These are phyloP conservation scores for Parachaetomium inaequale DNA, from an alignment of 495 filamentous ascomycete genomes.

Conservation along the genomic window DNA sequence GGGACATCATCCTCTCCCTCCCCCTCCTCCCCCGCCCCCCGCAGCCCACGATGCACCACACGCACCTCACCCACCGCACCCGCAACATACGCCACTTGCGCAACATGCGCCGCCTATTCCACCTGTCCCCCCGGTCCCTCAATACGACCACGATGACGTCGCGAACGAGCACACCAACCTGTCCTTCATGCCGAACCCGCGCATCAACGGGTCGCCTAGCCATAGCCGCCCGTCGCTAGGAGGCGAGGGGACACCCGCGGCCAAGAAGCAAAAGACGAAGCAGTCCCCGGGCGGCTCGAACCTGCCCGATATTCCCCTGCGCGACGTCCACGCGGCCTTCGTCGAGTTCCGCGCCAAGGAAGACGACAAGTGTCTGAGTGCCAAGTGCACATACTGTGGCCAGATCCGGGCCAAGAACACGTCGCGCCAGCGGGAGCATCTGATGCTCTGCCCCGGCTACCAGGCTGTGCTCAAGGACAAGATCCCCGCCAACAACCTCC, in stretches of 20 bases:
- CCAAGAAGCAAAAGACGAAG: constrained; percentile 30
- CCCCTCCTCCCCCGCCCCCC: neutral
- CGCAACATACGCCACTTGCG: neutral
- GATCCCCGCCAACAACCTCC: constrained; percentile 30
- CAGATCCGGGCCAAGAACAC: constrained; percentile 34
- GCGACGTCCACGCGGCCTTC: constrained; percentile 33
- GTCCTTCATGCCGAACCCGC: constrained; percentile 29
- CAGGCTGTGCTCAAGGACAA: constrained; percentile 28
- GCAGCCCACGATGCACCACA: constrained; percentile 4
- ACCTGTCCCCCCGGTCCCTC: neutral
- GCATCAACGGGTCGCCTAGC: constrained; percentile 28
- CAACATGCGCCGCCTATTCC: neutral
- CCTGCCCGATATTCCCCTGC: constrained; percentile 27
- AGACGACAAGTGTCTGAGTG: constrained; percentile 31
- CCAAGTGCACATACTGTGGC: constrained; percentile 27
- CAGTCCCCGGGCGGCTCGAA: constrained; percentile 9
- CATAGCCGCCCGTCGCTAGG: constrained; percentile 20
- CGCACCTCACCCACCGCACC: neutral
- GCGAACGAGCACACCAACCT: constrained; percentile 20
- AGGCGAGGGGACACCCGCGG: constrained; percentile 22
- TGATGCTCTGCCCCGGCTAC: constrained; percentile 27
- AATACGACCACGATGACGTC: constrained; percentile 6
- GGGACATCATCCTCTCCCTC: neutral
- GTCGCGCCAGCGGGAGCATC: constrained; percentile 33
- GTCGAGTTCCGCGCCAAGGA: constrained; percentile 32